phyloP scores from a whole-genome alignment of 1,284 basidiomycete species.

The Cryptococcus depauperatus region DNA sequence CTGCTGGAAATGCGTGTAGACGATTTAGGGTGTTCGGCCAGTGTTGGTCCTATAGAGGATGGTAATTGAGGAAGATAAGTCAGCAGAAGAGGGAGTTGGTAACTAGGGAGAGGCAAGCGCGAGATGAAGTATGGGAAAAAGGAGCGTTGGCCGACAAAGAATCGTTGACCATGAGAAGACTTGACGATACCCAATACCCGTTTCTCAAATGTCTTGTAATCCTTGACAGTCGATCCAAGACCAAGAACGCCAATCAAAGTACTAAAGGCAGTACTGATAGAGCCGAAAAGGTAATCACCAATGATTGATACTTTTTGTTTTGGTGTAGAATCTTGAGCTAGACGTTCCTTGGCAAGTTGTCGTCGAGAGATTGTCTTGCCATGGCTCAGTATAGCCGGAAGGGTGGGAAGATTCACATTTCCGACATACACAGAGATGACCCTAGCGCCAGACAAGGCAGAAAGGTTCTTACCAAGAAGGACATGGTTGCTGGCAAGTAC shows the following conservation, averaged over 20 bases:
- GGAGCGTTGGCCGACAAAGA: constrained; percentile 28
- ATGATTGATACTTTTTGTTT: constrained; percentile 25
- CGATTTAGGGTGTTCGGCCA: constrained; percentile 1
- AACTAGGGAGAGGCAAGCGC: constrained; percentile 18
- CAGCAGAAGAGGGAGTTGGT: constrained; percentile 20
- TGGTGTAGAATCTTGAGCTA: constrained; percentile 16
- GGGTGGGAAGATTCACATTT: constrained; percentile 29
- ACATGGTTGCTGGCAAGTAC: constrained; percentile 35
- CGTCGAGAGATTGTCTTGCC: constrained; percentile 21
- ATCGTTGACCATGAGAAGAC: constrained; percentile 9
- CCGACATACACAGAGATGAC: constrained; percentile 36
- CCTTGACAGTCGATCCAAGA: constrained; percentile 22
- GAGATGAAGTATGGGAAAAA: constrained; percentile 26
- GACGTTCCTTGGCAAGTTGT: constrained; percentile 25
- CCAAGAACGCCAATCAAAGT: constrained; percentile 19
- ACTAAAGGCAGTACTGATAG: constrained; percentile 15
- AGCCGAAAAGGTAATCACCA: constrained; percentile 26
- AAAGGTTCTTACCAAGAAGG: constrained; percentile 35
- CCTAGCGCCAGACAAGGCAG: constrained; percentile 19
- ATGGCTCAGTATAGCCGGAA: constrained; percentile 30
- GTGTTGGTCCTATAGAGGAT: constrained; percentile 23
- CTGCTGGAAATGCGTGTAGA: not conserved
- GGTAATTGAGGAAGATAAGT: constrained; percentile 23
- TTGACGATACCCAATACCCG: constrained; percentile 28
- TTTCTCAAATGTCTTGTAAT: constrained; percentile 31